Evolutionary conservation across 176 grass and related monocot species (phyloP).

Genomic region (Ampelocalamus luodianensis): DNA sequence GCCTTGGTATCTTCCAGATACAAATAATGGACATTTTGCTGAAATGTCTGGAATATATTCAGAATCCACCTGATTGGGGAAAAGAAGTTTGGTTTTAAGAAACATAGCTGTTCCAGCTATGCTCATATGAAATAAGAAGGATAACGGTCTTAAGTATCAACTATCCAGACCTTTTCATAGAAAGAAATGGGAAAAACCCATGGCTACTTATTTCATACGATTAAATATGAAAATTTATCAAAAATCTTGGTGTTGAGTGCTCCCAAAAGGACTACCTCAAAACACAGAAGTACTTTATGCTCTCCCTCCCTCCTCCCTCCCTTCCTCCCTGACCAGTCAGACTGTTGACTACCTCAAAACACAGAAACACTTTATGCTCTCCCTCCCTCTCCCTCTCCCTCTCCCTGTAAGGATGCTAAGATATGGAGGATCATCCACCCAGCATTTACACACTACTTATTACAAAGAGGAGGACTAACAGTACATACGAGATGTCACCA

Average conservation of each 20-base stretch:
- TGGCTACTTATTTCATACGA: slow-evolving; percentile 23
- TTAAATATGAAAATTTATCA: slow-evolving; percentile 11
- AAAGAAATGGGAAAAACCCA: slow-evolving; percentile 21
- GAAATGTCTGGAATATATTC: slow-evolving; percentile 84
- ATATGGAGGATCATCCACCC: neutral
- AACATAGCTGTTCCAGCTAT: slow-evolving; percentile 11
- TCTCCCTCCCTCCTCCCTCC: neutral
- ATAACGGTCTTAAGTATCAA: slow-evolving; percentile 4
- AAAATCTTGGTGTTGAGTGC: neutral
- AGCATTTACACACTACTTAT: slow-evolving; percentile 11
- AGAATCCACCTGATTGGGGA: slow-evolving; percentile 62
- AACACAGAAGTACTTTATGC: slow-evolving; percentile 3
- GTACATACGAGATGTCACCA: slow-evolving; percentile 2
- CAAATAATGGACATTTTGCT: slow-evolving; percentile 63
- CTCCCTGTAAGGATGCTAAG: slow-evolving; percentile 4
- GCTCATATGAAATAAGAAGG: slow-evolving; percentile 14
- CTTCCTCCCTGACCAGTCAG: neutral
- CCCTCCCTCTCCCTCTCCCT: neutral
- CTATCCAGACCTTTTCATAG: neutral
- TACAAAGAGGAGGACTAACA: slow-evolving; percentile 15
- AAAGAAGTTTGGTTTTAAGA: slow-evolving; percentile 26
- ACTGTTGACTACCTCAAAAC: neutral
- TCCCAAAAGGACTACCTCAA: slow-evolving; percentile 20
- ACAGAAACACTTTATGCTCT: neutral
- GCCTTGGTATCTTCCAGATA: slow-evolving; percentile 92